Conservation (phyloP, 148 eudicot genomes). For the Heliamphora exappendiculata region DNA sequence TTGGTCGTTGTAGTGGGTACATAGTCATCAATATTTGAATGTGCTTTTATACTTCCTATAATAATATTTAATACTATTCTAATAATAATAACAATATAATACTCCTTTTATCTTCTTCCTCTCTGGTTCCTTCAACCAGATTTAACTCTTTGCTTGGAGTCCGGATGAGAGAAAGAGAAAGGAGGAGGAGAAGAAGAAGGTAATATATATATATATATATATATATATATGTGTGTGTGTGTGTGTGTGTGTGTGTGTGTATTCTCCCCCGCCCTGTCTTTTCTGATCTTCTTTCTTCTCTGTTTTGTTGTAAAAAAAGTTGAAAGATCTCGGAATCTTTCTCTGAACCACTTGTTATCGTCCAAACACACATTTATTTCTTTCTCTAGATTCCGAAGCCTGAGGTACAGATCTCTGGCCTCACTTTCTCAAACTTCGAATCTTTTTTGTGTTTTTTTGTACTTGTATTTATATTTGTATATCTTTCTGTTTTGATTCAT, state of each 20-base stretch:
- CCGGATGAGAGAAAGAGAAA: slow-evolving; percentile 15
- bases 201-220: not conserved
- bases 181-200: not conserved
- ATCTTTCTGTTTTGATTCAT: too few relatives aligned
- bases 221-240: too few relatives aligned
- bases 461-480: not conserved
- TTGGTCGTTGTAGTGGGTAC: not conserved
- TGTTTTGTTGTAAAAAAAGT: slow-evolving; percentile 2
- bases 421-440: not conserved
- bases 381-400: not conserved
- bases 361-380: not conserved
- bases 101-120: not conserved
- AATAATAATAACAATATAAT: not conserved
- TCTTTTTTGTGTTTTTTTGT: not conserved
- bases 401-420: slow-evolving; percentile 3
- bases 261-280: not conserved
- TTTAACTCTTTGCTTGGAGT: not conserved
- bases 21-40: too few relatives aligned
- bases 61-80: not conserved
- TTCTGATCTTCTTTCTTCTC: slow-evolving; percentile 18
- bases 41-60: too few relatives aligned
- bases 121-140: slow-evolving; percentile 8
- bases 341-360: not conserved
- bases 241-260: too few relatives aligned
- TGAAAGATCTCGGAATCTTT: slow-evolving; percentile 6